These are phyloP conservation scores for Halophytophthora batemanensis DNA, from an alignment of 352 stramenopile genomes.

Conservation along the genomic window DNA sequence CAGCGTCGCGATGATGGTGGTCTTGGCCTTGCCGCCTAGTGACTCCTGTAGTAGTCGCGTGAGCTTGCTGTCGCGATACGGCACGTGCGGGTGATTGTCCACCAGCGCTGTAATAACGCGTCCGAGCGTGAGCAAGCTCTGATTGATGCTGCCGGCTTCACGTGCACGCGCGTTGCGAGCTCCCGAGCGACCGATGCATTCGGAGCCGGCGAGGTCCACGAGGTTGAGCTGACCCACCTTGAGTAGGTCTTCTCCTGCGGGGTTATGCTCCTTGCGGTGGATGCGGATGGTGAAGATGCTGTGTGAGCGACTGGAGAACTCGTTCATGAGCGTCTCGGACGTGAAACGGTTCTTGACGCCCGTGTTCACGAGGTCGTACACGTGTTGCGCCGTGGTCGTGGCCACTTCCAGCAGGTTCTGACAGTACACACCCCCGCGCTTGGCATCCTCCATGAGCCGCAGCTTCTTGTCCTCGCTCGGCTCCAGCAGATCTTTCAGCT, in stretches of 20 bases:
- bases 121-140: conserved; percentile 71
- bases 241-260: conserved; percentile 70
- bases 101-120: conserved; percentile 87
- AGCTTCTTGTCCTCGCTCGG: conserved; percentile 81
- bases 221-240: conserved; percentile 84
- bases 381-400: conserved; percentile 68
- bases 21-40: conserved; percentile 95
- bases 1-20: conserved; percentile 95
- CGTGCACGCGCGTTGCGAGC: no score
- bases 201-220: conserved; percentile 61
- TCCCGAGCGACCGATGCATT: not conserved
- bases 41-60: conserved; percentile 91
- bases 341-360: conserved; percentile 86
- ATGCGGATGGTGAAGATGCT: conserved; percentile 87
- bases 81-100: conserved; percentile 82
- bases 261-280: conserved; percentile 78
- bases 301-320: conserved; percentile 79
- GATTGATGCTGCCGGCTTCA: conserved; percentile 89
- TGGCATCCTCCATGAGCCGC: conserved; percentile 80
- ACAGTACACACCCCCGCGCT: conserved; percentile 84
- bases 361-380: conserved; percentile 78
- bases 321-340: conserved; percentile 82
- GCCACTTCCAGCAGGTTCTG: conserved; percentile 87
- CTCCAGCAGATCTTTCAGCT: conserved; percentile 93
- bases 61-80: conserved; percentile 92